Conservation (phyloP, 768 basidiomycete genomes). For the Calocybe cyanea region DNA sequence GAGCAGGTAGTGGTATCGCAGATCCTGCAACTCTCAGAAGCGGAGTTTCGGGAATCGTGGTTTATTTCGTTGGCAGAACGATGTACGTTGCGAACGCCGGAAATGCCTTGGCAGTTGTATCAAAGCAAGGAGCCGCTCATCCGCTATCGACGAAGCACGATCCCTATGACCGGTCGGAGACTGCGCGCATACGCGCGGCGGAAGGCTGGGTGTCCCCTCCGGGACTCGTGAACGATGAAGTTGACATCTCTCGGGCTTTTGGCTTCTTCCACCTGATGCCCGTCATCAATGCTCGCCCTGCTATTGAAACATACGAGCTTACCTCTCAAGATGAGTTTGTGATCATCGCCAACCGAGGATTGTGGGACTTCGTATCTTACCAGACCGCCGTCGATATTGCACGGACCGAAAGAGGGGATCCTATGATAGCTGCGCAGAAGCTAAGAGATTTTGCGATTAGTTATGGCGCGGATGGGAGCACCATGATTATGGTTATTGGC, state of each 20-base stretch:
- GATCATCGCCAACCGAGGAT: slow-evolving; percentile 87
- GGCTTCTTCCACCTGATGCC: slow-evolving; percentile 90
- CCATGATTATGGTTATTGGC: slow-evolving; percentile 97
- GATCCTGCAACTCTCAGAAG: slow-evolving; percentile 56
- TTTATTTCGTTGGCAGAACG: slow-evolving; percentile 77
- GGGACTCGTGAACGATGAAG: slow-evolving; percentile 88
- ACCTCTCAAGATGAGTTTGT: slow-evolving; percentile 91
- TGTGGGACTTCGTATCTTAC: slow-evolving; percentile 93
- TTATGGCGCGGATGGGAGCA: slow-evolving; percentile 89
- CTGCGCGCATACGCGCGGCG: slow-evolving; percentile 79
- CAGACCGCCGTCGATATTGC: slow-evolving; percentile 98
- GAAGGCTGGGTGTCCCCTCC: slow-evolving; percentile 94
- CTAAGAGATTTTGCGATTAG: slow-evolving; percentile 94
- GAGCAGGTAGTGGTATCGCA: slow-evolving; percentile 23
- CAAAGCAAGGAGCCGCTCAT: slow-evolving; percentile 68
- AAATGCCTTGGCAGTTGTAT: slow-evolving; percentile 83
- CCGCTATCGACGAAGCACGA: slow-evolving; percentile 80
- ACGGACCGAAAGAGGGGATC: slow-evolving; percentile 56
- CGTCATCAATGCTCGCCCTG: slow-evolving; percentile 85
- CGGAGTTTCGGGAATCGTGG: slow-evolving; percentile 82
- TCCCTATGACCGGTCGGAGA: slow-evolving; percentile 85
- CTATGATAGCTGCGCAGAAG: slow-evolving; percentile 90
- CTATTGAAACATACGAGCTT: slow-evolving; percentile 65
- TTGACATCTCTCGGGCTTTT: slow-evolving; percentile 89
- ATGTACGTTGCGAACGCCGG: slow-evolving; percentile 91